Conservation (phyloP, 148 eudicot genomes). For the Persicaria tinctoria region DNA sequence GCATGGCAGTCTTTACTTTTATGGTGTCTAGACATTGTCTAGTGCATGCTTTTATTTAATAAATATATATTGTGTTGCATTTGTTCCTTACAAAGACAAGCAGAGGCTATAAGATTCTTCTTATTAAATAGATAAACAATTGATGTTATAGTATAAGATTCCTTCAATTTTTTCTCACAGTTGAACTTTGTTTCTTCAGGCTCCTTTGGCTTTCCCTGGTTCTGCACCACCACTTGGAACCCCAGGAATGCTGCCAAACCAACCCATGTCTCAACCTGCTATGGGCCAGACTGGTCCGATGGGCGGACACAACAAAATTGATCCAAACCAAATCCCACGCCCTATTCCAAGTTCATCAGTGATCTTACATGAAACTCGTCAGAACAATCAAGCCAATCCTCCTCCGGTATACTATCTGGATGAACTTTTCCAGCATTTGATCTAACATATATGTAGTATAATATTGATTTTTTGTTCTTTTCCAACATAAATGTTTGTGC, state of each 20-base stretch:
- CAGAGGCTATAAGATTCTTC: too few species aligned
- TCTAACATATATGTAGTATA: too few species aligned
- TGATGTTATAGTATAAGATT: background rate
- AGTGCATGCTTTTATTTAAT: too few species aligned
- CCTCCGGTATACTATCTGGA: too few species aligned
- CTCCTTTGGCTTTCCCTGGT: slow-evolving; percentile 57
- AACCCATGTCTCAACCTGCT: slow-evolving; percentile 59
- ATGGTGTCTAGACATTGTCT: too few species aligned
- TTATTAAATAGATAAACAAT: too few species aligned
- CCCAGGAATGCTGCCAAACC: slow-evolving; percentile 63
- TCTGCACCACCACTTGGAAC: slow-evolving; percentile 61
- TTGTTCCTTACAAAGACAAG: too few species aligned
- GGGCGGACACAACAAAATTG: slow-evolving; percentile 68
- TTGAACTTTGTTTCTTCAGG: slow-evolving; percentile 32
- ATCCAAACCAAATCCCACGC: slow-evolving; percentile 95
- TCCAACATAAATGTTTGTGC: background rate
- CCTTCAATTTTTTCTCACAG: background rate
- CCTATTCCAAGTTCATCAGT: slow-evolving; percentile 59
- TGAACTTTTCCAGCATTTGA: too few species aligned
- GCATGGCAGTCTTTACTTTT: too few species aligned
- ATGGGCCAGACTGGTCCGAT: slow-evolving; percentile 53
- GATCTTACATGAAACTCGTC: too few species aligned
- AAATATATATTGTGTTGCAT: too few species aligned
- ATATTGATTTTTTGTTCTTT: slow-evolving; percentile 1
- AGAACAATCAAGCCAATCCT: too few species aligned